Base-by-base conservation (phyloP, 2,329 filamentous ascomycete species). In the Curvularia lunata region DNA sequence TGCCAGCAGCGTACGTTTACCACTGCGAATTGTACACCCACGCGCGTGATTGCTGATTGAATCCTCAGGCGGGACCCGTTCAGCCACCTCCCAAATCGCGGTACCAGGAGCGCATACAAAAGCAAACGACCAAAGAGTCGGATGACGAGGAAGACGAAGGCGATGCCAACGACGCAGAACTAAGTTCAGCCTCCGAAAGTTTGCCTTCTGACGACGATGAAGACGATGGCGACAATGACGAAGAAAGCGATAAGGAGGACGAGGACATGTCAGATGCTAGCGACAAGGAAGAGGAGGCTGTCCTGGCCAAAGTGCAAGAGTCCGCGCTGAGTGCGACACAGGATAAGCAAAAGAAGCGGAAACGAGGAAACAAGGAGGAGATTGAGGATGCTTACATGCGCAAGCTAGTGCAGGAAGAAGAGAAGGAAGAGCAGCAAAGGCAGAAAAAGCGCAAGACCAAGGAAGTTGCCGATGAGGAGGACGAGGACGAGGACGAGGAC, bases 351-450 rank as follows among this genome's bases (percentile, higher is more conserved):
- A 76, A 76, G 55, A 79, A 79, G 68, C 72, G 77, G 53, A 79
- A 79, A 60, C 82, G 88, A 56, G 87, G 79, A 50, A 72, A 82
- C 54, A 84, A 89, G 30, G 84, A 91, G 23, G 86, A 91, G 54
- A 77, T 92, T 1, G 90, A 92, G 70, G 84, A 82, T 55, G 85
- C 84, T 49, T 92, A 93, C 68, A 80, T 94, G 78, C 80, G 84
- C 54, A 87, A 87, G 63, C 75, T 93, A 28, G 84, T 82, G 13
- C 76, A 75, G 4, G 80, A 82, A 56, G 80, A 82, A 57, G 70
- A 66, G 48, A 78, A 73, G 54, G 77, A 79, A 38, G 75, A 78
- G 48, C 72, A 77, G 55, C 69, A 75, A 50, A 60, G 66, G 51
- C 71, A 68, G 49, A 77, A 79, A 66, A 74, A 78, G 58, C 69